phyloP scores from a whole-genome alignment of 495 filamentous ascomycete species.

The Bacidia rubella region DNA sequence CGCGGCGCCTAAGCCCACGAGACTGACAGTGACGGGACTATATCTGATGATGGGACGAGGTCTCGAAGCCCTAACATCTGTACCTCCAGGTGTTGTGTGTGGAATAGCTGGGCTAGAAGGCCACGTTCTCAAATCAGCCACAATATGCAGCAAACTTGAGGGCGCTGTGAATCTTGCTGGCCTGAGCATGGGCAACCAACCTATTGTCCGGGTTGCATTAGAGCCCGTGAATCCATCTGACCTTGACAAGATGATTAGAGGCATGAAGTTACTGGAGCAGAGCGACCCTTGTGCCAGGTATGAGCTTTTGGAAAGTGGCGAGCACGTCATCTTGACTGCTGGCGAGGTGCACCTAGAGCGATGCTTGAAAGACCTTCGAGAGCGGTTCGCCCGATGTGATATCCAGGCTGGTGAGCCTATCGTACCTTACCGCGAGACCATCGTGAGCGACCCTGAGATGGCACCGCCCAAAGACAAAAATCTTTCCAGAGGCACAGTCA shows the following conservation, averaged over 20 bases:
- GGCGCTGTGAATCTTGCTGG: slow-evolving; percentile 91
- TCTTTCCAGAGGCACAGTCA: slow-evolving; percentile 69
- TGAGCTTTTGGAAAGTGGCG: slow-evolving; percentile 80
- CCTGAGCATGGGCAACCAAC: slow-evolving; percentile 58
- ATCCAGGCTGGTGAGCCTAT: slow-evolving; percentile 90
- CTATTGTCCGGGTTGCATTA: slow-evolving; percentile 89
- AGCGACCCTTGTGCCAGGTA: slow-evolving; percentile 95
- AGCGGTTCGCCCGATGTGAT: slow-evolving; percentile 87
- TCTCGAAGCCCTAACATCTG: slow-evolving; percentile 67
- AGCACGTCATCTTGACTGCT: slow-evolving; percentile 89
- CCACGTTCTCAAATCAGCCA: slow-evolving; percentile 85
- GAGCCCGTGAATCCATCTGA: slow-evolving; percentile 82
- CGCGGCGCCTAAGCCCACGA: slow-evolving; percentile 60
- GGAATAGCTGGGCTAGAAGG: slow-evolving; percentile 90
- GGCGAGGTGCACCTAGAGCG: slow-evolving; percentile 91
- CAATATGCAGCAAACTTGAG: slow-evolving; percentile 75
- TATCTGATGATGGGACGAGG: slow-evolving; percentile 94
- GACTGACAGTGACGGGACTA: slow-evolving; percentile 71
- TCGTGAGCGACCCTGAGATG: slow-evolving; percentile 80
- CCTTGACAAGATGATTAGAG: slow-evolving; percentile 83
- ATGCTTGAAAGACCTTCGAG: slow-evolving; percentile 84
- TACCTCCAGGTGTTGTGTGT: slow-evolving; percentile 89
- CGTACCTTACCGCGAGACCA: slow-evolving; percentile 90
- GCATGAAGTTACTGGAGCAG: slow-evolving; percentile 77
- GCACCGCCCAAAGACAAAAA: slow-evolving; percentile 73